Conservation (phyloP, 495 filamentous ascomycete species). For the Chaetomidium leptoderma region DNA sequence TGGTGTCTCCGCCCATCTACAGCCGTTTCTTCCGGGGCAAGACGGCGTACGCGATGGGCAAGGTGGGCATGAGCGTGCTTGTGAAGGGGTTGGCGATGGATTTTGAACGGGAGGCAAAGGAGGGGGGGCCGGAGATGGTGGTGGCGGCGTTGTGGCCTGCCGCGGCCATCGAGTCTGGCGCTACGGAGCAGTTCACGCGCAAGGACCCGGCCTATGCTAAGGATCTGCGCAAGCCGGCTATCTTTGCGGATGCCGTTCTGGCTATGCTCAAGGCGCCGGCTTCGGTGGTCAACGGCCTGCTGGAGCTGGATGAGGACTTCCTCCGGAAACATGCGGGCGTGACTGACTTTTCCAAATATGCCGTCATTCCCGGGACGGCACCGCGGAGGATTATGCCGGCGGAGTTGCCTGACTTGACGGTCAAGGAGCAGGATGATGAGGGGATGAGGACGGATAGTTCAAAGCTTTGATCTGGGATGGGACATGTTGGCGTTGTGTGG, state of each 20-base stretch:
- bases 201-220: constrained; percentile 36
- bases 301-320: constrained; percentile 81
- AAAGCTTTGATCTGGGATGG: constrained; percentile 27
- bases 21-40: constrained; percentile 81
- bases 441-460: constrained; percentile 68
- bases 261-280: constrained; percentile 64
- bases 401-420: constrained; percentile 63
- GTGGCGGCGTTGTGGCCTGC: constrained; percentile 83
- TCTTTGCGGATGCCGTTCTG: constrained; percentile 77
- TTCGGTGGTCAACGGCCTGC: constrained; percentile 60
- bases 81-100: constrained; percentile 83
- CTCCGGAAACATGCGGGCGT: constrained; percentile 60
- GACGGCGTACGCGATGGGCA: constrained; percentile 83
- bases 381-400: constrained; percentile 78
- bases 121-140: constrained; percentile 65
- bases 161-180: constrained; percentile 68
- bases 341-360: constrained; percentile 70
- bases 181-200: constrained; percentile 52
- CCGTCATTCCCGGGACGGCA: constrained; percentile 56
- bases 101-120: constrained; percentile 58
- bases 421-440: constrained; percentile 80
- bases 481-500: neutral
- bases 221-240: constrained; percentile 63
- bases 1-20: constrained; percentile 83
- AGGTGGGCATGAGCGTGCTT: constrained; percentile 78